phyloP scores from a whole-genome alignment of 345 rosid species.

The Citropsis articulata region DNA sequence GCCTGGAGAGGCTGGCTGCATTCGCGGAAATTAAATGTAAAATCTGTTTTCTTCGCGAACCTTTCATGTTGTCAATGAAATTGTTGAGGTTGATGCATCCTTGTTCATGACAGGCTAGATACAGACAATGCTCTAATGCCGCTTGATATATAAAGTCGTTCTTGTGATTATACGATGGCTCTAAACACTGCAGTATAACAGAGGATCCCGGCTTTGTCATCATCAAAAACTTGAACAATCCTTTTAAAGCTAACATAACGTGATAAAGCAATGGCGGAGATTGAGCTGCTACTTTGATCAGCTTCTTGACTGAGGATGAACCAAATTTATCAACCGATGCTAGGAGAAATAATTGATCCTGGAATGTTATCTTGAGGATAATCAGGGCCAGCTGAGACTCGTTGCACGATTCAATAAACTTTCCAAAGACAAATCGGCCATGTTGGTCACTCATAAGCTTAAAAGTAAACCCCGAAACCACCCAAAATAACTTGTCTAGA shows the following conservation, averaged over 20 bases:
- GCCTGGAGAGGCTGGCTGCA: conserved; percentile 15
- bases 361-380: background rate
- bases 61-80: conserved; percentile 19
- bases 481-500: background rate
- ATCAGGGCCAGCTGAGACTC: background rate
- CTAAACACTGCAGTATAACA: conserved; percentile 11
- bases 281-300: conserved; percentile 11
- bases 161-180: background rate
- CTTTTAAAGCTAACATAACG: background rate
- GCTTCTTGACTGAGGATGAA: conserved; percentile 14
- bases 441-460: conserved; percentile 16
- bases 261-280: background rate
- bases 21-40: background rate
- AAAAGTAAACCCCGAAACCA: background rate
- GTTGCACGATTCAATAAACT: conserved; percentile 20
- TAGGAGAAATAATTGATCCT: background rate
- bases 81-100: conserved; percentile 24
- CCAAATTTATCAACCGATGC: background rate
- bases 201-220: conserved; percentile 4
- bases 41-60: conserved; percentile 6
- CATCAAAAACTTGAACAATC: conserved; percentile 7
- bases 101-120: conserved; percentile 13
- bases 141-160: conserved; percentile 3
- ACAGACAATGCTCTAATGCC: conserved; percentile 14
- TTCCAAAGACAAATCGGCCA: conserved; percentile 18